These are phyloP conservation scores for Diaporthe eres DNA, from an alignment of 2,329 filamentous ascomycete species.

Conservation along the genomic window DNA sequence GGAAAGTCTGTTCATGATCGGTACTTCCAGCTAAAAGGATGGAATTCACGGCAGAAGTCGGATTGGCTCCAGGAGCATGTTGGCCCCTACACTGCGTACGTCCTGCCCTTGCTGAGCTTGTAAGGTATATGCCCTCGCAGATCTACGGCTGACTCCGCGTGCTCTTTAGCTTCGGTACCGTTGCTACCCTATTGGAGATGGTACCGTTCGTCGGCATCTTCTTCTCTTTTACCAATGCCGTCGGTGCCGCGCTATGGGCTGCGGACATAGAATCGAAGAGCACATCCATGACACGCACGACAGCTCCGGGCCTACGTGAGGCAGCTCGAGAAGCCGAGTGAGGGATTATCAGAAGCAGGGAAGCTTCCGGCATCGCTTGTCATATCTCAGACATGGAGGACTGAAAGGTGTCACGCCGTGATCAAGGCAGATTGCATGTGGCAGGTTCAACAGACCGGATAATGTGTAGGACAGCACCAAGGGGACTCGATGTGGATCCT, in stretches of 20 bases:
- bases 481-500: not conserved
- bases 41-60: conserved; percentile 75
- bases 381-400: not conserved
- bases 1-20: conserved; percentile 66
- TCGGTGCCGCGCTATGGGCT: conserved; percentile 95
- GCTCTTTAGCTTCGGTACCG: conserved; percentile 74
- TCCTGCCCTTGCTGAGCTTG: conserved; percentile 44
- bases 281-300: conserved; percentile 63
- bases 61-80: conserved; percentile 79
- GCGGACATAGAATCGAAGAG: conserved; percentile 80
- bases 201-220: conserved; percentile 85
- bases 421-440: not conserved
- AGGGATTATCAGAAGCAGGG: not conserved
- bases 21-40: conserved; percentile 94
- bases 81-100: conserved; percentile 86
- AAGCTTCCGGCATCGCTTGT: not conserved
- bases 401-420: not conserved
- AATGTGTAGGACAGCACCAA: not conserved
- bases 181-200: conserved; percentile 86
- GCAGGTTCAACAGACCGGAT: conserved; percentile 4
- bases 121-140: not conserved
- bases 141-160: conserved; percentile 1
- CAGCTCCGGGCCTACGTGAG: conserved; percentile 65
- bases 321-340: conserved; percentile 65
- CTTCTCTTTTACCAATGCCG: conserved; percentile 92